phyloP scores from a whole-genome alignment of 2,329 filamentous ascomycete genomes.

The Graphilbum sp. region DNA sequence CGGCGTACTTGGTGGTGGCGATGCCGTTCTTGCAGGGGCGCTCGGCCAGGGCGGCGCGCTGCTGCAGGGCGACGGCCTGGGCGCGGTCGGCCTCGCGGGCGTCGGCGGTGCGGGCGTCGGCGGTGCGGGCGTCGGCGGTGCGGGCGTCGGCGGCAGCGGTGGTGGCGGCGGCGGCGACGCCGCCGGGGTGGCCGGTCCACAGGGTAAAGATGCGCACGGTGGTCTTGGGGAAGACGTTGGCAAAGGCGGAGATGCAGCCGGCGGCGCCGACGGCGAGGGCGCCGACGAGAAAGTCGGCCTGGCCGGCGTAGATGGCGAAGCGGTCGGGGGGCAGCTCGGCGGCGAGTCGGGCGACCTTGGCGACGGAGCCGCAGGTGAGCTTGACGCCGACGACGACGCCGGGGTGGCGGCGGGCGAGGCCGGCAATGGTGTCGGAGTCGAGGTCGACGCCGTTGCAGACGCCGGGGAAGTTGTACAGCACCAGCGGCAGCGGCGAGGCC shows the following conservation, averaged over 20 bases:
- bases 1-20: slow-evolving; percentile 52
- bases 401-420: slow-evolving; percentile 23
- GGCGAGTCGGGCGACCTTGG: slow-evolving; percentile 48
- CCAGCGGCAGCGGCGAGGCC: slow-evolving; percentile 35
- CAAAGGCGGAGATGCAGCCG: slow-evolving; percentile 46
- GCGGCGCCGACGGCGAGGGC: slow-evolving; percentile 40
- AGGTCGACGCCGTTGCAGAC: slow-evolving; percentile 54
- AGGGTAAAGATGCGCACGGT: slow-evolving; percentile 42
- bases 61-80: slow-evolving; percentile 45
- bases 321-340: slow-evolving; percentile 30
- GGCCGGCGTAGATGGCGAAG: slow-evolving; percentile 56
- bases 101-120: slow-evolving; percentile 6
- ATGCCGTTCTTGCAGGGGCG: slow-evolving; percentile 50
- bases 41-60: slow-evolving; percentile 47
- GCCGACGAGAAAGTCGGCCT: slow-evolving; percentile 52
- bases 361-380: slow-evolving; percentile 55
- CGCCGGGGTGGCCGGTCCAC: slow-evolving; percentile 20
- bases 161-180: not conserved
- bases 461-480: slow-evolving; percentile 54
- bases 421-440: slow-evolving; percentile 43
- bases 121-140: not conserved
- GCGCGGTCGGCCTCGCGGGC: slow-evolving; percentile 30
- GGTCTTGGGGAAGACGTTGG: slow-evolving; percentile 42
- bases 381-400: slow-evolving; percentile 10
- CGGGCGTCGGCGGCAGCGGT: too few relatives aligned